Conservation (phyloP, 441 rosid species). For the Brassica hybrid region DNA sequence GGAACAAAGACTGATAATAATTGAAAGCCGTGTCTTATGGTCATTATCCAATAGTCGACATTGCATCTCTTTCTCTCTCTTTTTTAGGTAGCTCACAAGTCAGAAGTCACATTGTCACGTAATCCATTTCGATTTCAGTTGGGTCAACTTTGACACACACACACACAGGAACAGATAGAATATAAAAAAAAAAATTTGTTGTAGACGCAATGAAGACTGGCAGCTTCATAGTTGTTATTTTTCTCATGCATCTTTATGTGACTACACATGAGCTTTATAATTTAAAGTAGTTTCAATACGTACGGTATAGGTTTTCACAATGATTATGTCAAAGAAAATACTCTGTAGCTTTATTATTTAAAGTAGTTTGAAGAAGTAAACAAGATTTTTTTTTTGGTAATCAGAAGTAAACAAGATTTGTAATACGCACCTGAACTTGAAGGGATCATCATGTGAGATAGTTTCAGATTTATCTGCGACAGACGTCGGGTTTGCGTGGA, state of each 20-base stretch:
- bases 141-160: constrained; percentile 38
- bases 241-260: constrained; percentile 8
- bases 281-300: neutral
- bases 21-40: constrained; percentile 38
- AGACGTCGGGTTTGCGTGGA: constrained; percentile 55
- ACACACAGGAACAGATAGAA: neutral
- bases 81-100: constrained; percentile 37
- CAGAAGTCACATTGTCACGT: constrained; percentile 34
- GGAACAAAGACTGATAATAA: constrained; percentile 20
- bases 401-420: neutral
- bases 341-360: neutral
- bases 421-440: constrained; percentile 57
- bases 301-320: neutral
- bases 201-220: constrained; percentile 27
- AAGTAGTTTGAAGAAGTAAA: neutral
- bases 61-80: constrained; percentile 21
- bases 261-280: neutral
- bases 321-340: neutral
- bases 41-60: constrained; percentile 38
- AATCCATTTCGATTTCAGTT: constrained; percentile 7
- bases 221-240: neutral
- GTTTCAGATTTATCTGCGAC: constrained; percentile 57
- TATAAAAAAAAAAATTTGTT: neutral
- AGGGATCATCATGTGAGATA: constrained; percentile 56
- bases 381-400: too few relatives aligned